Evolutionary conservation across 129 eudicot genomes (phyloP).

Genomic region (Artemisia tridentata): DNA sequence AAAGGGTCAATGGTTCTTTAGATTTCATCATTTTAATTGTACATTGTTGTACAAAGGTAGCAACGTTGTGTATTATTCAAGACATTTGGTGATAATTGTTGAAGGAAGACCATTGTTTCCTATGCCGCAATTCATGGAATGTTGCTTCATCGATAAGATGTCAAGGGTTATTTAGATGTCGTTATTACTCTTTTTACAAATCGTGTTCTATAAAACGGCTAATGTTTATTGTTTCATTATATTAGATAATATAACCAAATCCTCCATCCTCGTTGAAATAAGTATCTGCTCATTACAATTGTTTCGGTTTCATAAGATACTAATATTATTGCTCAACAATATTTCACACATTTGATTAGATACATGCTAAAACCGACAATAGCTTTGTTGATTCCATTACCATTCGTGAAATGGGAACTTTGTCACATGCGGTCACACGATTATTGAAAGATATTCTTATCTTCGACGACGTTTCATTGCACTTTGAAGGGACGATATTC

Average conservation of each 20-base stretch:
- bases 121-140: too few relatives aligned
- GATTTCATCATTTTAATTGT: too few relatives aligned
- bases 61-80: too few relatives aligned
- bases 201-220: too few relatives aligned
- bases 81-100: too few relatives aligned
- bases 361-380: neutral
- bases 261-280: neutral
- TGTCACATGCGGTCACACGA: neutral
- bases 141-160: too few relatives aligned
- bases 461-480: neutral
- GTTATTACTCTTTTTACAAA: too few relatives aligned
- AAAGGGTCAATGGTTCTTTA: too few relatives aligned
- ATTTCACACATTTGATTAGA: neutral
- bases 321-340: neutral
- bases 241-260: neutral
- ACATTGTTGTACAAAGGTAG: too few relatives aligned
- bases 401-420: neutral
- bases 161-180: too few relatives aligned
- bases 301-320: neutral
- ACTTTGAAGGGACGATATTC: constrained; percentile 25
- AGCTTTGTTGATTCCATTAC: neutral
- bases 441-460: neutral
- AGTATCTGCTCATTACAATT: neutral
- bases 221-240: too few relatives aligned
- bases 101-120: neutral